Conservation (phyloP, 2,329 filamentous ascomycete genomes). For the Trichoderma afroharzianum region DNA sequence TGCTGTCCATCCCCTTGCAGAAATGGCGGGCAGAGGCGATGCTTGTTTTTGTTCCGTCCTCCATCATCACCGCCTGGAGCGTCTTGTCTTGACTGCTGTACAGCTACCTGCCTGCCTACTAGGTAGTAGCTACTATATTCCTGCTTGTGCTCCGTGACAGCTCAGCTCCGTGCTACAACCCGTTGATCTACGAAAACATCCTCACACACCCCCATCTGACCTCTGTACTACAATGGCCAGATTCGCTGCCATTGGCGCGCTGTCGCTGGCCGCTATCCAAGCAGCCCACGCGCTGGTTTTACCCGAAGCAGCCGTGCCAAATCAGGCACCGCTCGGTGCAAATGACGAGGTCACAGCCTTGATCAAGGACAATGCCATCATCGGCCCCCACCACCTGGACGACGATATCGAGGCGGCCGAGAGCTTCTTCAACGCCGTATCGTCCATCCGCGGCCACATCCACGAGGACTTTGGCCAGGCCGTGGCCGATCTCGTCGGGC, state of each 20-base stretch:
- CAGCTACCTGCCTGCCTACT: background rate
- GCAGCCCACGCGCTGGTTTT: slow-evolving; percentile 14
- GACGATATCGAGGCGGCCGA: background rate
- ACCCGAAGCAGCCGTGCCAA: slow-evolving; percentile 2
- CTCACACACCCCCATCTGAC: background rate
- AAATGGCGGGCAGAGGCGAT: background rate
- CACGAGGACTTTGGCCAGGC: slow-evolving; percentile 14
- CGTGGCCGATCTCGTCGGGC: background rate
- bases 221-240: slow-evolving; percentile 7
- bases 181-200: background rate
- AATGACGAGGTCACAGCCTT: slow-evolving; percentile 6
- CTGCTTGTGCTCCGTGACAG: background rate
- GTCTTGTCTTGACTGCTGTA: background rate
- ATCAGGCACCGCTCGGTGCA: slow-evolving; percentile 12
- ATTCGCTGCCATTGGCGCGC: background rate
- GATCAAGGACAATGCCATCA: background rate
- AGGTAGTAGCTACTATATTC: background rate
- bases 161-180: background rate
- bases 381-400: slow-evolving; percentile 4
- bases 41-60: background rate
- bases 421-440: slow-evolving; percentile 12
- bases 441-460: slow-evolving; percentile 3
- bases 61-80: slow-evolving; percentile 8
- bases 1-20: background rate
- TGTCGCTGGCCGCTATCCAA: slow-evolving; percentile 15